Evolutionary conservation across 257 asterid species (phyloP).

Genomic region (Solanum clarkiae): DNA sequence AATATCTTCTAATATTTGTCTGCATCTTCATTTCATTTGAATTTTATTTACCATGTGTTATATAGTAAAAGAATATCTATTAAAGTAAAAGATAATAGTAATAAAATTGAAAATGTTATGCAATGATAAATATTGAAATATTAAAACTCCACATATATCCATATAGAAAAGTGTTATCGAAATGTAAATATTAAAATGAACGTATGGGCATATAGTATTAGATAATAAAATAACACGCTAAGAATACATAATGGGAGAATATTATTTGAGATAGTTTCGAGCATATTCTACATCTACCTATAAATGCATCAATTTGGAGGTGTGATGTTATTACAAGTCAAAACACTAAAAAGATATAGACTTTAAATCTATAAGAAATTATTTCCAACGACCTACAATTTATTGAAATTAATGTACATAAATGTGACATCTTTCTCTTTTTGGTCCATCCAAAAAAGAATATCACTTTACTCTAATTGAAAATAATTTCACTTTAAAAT

Average conservation of each 20-base stretch:
- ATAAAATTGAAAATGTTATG: too few relatives aligned
- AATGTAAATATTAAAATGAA: too few relatives aligned
- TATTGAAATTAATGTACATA: too few relatives aligned
- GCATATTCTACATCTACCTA: too few relatives aligned
- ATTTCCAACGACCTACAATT: too few relatives aligned
- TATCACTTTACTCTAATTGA: too few relatives aligned
- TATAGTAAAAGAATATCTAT: background rate
- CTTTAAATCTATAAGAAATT: background rate
- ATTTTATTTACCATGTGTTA: background rate
- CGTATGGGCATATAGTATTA: too few relatives aligned
- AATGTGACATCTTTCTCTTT: too few relatives aligned
- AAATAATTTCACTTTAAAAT: too few relatives aligned
- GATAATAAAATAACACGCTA: background rate
- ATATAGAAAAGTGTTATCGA: background rate
- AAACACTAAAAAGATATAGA: background rate
- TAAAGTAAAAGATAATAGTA: too few relatives aligned
- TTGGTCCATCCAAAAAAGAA: too few relatives aligned
- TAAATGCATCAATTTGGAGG: background rate
- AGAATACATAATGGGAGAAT: background rate
- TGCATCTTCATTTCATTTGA: background rate
- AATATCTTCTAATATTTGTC: background rate
- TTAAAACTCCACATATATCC: background rate
- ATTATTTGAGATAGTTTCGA: background rate
- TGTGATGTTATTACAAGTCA: too few relatives aligned
- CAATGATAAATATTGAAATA: background rate